Conservation (phyloP, 345 rosid genomes). For the Raphanus raphanistrum region DNA sequence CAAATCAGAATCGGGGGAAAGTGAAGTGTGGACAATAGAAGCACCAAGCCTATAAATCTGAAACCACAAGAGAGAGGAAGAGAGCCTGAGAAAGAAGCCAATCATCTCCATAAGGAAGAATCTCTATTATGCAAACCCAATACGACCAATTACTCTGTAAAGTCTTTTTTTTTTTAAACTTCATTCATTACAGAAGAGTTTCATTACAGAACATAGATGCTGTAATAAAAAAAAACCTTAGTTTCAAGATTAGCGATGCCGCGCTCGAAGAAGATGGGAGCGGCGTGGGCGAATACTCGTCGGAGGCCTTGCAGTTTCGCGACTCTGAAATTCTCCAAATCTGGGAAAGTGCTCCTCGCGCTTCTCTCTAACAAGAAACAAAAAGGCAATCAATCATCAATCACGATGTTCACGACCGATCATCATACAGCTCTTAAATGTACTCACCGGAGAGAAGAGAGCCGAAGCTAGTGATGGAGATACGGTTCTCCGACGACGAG, state of each 20-base stretch:
- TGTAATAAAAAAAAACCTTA: conserved; percentile 53
- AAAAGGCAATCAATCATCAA: neutral
- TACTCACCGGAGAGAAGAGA: conserved; percentile 84
- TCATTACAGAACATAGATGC: neutral
- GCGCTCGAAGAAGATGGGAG: conserved; percentile 94
- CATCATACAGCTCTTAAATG: neutral
- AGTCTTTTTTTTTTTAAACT: neutral
- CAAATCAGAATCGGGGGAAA: conserved; percentile 64
- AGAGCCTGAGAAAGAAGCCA: conserved; percentile 78
- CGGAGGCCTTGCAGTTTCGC: conserved; percentile 76
- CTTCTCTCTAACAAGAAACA: conserved; percentile 88
- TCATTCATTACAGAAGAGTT: neutral
- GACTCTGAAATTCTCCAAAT: conserved; percentile 71
- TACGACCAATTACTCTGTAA: neutral
- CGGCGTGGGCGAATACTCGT: conserved; percentile 74
- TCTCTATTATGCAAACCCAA: neutral
- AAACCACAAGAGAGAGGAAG: conserved; percentile 86
- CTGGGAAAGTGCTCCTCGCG: conserved; percentile 88
- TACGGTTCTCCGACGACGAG: conserved; percentile 59
- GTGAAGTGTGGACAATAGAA: conserved; percentile 46
- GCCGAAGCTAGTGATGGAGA: conserved; percentile 92
- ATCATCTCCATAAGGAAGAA: conserved; percentile 55
- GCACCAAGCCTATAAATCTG: conserved; percentile 90
- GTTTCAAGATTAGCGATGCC: conserved; percentile 90
- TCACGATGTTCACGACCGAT: neutral